Evolutionary conservation across 306 rosid species (phyloP).

Genomic region (Acacia acuminata): DNA sequence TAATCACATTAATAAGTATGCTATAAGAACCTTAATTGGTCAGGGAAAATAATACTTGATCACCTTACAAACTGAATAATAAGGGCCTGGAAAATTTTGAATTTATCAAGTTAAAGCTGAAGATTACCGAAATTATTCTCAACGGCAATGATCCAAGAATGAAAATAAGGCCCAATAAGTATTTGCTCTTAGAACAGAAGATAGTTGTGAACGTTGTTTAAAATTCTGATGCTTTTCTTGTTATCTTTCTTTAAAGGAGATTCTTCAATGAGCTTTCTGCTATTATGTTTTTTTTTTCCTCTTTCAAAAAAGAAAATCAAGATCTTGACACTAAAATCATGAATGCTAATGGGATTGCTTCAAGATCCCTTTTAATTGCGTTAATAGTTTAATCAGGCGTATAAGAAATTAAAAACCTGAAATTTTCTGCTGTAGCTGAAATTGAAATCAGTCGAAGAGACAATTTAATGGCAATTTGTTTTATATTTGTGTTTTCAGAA

Average conservation of each 20-base stretch:
- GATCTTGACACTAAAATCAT: background rate
- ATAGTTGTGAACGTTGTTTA: background rate
- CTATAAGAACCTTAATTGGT: background rate
- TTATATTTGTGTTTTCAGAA: background rate
- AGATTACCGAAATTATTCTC: background rate
- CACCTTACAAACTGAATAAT: background rate
- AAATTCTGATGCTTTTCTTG: background rate
- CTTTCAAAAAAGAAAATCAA: background rate
- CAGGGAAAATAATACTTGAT: background rate
- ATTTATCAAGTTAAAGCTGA: background rate
- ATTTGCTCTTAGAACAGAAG: background rate
- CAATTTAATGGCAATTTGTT: background rate
- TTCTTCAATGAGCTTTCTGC: background rate
- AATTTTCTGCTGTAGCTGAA: background rate
- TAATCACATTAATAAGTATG: background rate
- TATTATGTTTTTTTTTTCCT: background rate
- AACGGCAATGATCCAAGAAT: background rate
- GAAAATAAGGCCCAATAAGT: background rate
- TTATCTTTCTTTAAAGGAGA: background rate
- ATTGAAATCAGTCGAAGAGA: background rate
- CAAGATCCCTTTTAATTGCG: background rate
- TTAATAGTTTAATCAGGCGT: background rate
- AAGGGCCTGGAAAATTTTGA: background rate
- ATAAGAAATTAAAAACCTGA: background rate
- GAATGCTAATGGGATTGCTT: background rate